Percentiles rank a stretch among this genome's conserved stretches.
phyloP scores from a whole-genome alignment of 441 rosid genomes.

The Eruca vesicaria region DNA sequence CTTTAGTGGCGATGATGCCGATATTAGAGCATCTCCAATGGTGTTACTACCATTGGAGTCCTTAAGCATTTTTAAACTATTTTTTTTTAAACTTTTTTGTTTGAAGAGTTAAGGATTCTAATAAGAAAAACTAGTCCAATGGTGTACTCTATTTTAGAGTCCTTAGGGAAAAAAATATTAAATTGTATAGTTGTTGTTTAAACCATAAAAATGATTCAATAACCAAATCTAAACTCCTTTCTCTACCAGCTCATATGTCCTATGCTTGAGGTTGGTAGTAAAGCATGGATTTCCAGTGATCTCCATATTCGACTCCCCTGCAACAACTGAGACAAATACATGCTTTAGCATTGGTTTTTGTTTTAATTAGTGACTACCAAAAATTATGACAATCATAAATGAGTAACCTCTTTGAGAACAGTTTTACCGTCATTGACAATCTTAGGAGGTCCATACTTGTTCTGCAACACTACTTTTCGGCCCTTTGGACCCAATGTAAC shows the following conservation, averaged over 20 bases:
- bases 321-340: constrained; percentile 9
- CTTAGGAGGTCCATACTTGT: constrained; percentile 90
- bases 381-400: too few relatives aligned
- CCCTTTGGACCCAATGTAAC: constrained; percentile 94
- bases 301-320: background rate
- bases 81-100: too few relatives aligned
- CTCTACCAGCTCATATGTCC: constrained; percentile 24
- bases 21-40: too few relatives aligned
- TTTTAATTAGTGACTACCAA: background rate
- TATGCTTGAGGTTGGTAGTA: background rate
- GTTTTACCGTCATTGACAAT: constrained; percentile 95
- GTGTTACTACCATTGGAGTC: too few relatives aligned
- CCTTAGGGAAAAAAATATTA: too few relatives aligned
- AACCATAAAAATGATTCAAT: background rate
- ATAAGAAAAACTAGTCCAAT: too few relatives aligned
- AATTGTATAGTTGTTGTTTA: too few relatives aligned
- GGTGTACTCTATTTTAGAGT: too few relatives aligned
- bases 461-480: constrained; percentile 83
- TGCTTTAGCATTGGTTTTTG: background rate
- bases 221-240: background rate
- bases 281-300: constrained; percentile 3
- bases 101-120: too few relatives aligned
- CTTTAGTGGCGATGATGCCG: too few relatives aligned
- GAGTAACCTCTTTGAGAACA: constrained; percentile 67
- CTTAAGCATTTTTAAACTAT: too few relatives aligned